A percentile compares a stretch with the other conserved stretches of the same genome.
These are phyloP conservation scores for Vanrija humicola DNA, from an alignment of 1,284 basidiomycete genomes.

Conservation along the genomic window DNA sequence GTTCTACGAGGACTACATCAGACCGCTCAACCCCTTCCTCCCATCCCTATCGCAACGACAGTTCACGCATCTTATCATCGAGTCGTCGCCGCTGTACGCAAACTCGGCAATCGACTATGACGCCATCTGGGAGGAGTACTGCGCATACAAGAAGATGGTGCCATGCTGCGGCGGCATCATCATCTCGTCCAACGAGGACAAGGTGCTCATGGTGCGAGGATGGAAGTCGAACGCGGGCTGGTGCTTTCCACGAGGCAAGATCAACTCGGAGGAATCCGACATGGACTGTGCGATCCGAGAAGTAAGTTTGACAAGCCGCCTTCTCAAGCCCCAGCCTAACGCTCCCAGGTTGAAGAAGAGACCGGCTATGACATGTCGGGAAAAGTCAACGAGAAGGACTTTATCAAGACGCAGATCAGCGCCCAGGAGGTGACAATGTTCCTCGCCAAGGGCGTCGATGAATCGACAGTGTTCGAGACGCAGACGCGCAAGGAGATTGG, in stretches of 20 bases:
- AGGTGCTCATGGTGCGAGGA: constrained; percentile 93
- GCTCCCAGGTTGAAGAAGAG: constrained; percentile 77
- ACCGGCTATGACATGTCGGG: constrained; percentile 82
- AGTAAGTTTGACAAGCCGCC: constrained; percentile 52
- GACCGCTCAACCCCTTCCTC: constrained; percentile 80
- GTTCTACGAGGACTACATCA: constrained; percentile 99
- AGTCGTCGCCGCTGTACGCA: constrained; percentile 35
- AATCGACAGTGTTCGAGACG: constrained; percentile 85
- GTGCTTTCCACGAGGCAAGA: constrained; percentile 99
- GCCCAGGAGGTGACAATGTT: constrained; percentile 88
- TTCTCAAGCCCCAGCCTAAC: background rate
- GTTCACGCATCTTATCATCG: constrained; percentile 91
- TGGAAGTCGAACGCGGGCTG: constrained; percentile 96
- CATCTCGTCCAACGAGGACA: constrained; percentile 85
- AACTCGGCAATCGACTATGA: constrained; percentile 39
- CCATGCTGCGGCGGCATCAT: constrained; percentile 99
- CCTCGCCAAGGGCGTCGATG: constrained; percentile 85
- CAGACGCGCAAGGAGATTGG: constrained; percentile 98
- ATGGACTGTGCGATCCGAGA: constrained; percentile 83
- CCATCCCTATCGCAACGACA: constrained; percentile 84
- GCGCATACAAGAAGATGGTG: constrained; percentile 91
- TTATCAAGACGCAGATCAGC: constrained; percentile 81
- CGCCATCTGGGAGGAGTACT: constrained; percentile 52
- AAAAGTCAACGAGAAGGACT: constrained; percentile 64
- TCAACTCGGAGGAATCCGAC: constrained; percentile 86